Evolutionary conservation across 352 stramenopile genomes (phyloP), one percentile per base, ranked within the genome.

Genomic region (Phytophthora ramorum): DNA sequence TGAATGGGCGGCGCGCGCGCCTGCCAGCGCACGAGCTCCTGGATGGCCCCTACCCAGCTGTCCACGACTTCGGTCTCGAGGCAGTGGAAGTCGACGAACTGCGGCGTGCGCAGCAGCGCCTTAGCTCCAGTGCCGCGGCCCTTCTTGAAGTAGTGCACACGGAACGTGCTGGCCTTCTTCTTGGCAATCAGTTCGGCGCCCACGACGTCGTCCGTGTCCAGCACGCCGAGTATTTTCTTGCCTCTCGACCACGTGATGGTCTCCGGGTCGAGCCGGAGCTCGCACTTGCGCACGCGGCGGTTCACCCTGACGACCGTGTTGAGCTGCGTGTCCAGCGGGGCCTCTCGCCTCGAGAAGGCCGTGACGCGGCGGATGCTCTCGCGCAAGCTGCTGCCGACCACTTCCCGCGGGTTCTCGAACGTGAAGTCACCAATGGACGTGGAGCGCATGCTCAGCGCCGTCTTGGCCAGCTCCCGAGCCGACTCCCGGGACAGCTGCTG

Each of bases 11-110:
- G 86, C 28, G 82, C 80, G 12, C 86, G 83, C 49, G 86, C 86
- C 59, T 94, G 86, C 83, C 83, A 94, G 51, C 86, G 83, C 49
- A 94, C 86, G 7, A 94, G 81, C 50, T 94, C 86, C 60, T 94
- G 86, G 35, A 94, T 90, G 26, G 81, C 71, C 2, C 63, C 63
- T 24, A 92, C 72, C 85, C 85, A 94, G 49, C 71, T 76, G 19
- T 78, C 64, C 4, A 83, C 59, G 10, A 91, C 71, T 0, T 72
- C 64, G 26, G 76, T 66, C 62, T 79, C 64, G 13, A 77, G 55
- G 37, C 65, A 71, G 20, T 76, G 50, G 47, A 95, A 89, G 50
- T 91, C 83, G 16, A 89, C 56, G 35, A 45, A 67, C 24, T 72
- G 63, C 16, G 79, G 85, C 30, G 76, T 86, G 16, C 87, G 72